These are phyloP conservation scores for Mycocentrospora acerina DNA, from an alignment of 2,329 filamentous ascomycete genomes.

Conservation along the genomic window DNA sequence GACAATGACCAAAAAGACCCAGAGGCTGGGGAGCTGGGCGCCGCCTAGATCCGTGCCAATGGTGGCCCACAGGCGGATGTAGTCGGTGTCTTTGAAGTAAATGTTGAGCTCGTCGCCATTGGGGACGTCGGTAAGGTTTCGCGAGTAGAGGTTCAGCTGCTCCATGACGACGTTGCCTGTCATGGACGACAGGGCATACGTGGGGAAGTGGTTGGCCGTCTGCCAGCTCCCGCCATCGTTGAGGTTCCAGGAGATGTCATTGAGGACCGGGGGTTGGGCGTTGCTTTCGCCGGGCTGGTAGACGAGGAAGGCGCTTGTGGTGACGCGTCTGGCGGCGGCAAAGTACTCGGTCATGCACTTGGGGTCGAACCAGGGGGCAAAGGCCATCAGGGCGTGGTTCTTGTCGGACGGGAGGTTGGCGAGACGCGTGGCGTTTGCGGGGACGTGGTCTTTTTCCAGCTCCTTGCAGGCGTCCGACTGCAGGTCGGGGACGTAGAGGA, in stretches of 20 bases:
- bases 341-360: constrained; percentile 76
- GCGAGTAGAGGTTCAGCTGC: constrained; percentile 74
- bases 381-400: constrained; percentile 73
- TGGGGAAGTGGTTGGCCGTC: constrained; percentile 68
- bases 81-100: constrained; percentile 45
- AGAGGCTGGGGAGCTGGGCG: constrained; percentile 68
- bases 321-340: constrained; percentile 58
- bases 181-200: constrained; percentile 75
- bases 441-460: constrained; percentile 66
- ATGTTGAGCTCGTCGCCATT: constrained; percentile 41
- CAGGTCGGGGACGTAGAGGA: constrained; percentile 83
- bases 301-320: constrained; percentile 60
- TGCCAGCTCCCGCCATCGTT: constrained; percentile 73
- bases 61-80: constrained; percentile 54
- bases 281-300: constrained; percentile 53
- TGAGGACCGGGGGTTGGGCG: constrained; percentile 64
- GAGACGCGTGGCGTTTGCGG: constrained; percentile 71
- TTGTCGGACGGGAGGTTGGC: constrained; percentile 62
- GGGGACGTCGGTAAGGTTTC: constrained; percentile 61
- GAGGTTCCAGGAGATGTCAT: constrained; percentile 69
- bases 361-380: constrained; percentile 81
- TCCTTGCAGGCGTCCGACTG: constrained; percentile 62
- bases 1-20: constrained; percentile 74
- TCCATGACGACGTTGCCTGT: constrained; percentile 69
- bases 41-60: constrained; percentile 47